Conservation (phyloP, 306 rosid species). For the Cicer chorassanicum region DNA sequence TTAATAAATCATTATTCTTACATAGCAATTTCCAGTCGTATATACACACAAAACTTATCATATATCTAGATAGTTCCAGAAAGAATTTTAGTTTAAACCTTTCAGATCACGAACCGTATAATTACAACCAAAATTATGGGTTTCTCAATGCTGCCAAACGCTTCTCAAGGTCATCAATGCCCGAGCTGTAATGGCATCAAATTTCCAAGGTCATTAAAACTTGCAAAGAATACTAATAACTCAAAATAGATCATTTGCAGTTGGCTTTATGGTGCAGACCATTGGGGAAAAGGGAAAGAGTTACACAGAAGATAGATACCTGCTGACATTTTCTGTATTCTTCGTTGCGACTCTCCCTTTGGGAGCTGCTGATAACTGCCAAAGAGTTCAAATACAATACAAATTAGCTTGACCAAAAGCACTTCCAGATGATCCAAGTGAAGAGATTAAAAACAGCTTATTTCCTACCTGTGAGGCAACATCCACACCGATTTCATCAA, state of each 20-base stretch:
- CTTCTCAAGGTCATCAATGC: slow-evolving; percentile 81
- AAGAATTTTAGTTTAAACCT: slow-evolving; percentile 24
- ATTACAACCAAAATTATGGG: slow-evolving; percentile 54
- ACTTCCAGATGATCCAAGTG: slow-evolving; percentile 21
- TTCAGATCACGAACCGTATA: slow-evolving; percentile 18
- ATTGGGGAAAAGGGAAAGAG: not conserved
- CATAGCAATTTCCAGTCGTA: slow-evolving; percentile 34
- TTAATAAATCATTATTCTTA: not conserved
- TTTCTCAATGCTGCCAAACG: slow-evolving; percentile 89
- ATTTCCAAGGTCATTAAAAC: slow-evolving; percentile 34
- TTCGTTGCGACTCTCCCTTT: slow-evolving; percentile 81
- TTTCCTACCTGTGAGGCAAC: slow-evolving; percentile 89
- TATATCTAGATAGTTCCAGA: slow-evolving; percentile 26
- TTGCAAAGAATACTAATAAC: not conserved
- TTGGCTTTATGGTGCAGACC: too few relatives aligned
- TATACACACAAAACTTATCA: slow-evolving; percentile 40
- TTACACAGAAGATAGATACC: slow-evolving; percentile 56
- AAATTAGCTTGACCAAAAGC: slow-evolving; percentile 51
- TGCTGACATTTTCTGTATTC: slow-evolving; percentile 73
- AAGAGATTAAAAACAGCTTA: slow-evolving; percentile 26
- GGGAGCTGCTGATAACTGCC: slow-evolving; percentile 93
- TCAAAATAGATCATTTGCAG: too few relatives aligned
- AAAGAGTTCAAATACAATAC: slow-evolving; percentile 44
- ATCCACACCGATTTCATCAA: slow-evolving; percentile 96
- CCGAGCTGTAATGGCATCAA: slow-evolving; percentile 68